Evolutionary conservation across 257 asterid genomes (phyloP), one percentile per base, ranked within the genome.

Genomic region (Perilla frutescens): DNA sequence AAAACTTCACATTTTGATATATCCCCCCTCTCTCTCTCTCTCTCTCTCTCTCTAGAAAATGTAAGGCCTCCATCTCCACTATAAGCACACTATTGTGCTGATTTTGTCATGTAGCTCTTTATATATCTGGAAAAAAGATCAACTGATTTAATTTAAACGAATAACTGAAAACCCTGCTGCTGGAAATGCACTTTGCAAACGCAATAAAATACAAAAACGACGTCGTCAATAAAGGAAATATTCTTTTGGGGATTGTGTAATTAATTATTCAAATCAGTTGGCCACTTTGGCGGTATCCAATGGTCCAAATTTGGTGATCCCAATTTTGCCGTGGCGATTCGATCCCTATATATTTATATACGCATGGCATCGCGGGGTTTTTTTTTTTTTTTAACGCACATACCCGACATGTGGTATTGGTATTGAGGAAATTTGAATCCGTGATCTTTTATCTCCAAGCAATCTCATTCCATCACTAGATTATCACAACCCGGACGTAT

Each of bases 31-130:
- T 20, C 26, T 20, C 26, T 20, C 26, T 20, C 26, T 20, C 26
- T 20, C 26, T 20, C 26, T n/a, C n/a, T n/a, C n/a, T n/a, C n/a
- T n/a, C n/a, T n/a, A n/a, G n/a, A n/a, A n/a, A n/a, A n/a, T n/a
- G 37, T 4, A 34, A 34, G 43, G 76, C 80, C 73, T 69, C 80
- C 70, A 36, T 74, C 73, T 63, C 77, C 83, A 79, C 77, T 74
- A 57, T 4, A 20, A 20, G 26, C 26, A 47, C 56, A 59, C 45
- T 60, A 15, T 26, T 68, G 40, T 50, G 3, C 8, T 7, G 37
- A 20, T 73, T 58, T 71, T 75, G 78, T 75, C 77, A 0, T 55
- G 14, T 63, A 6, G 54, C 72, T 20, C 78, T 71, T 76, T 66
- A 76, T 20, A 71, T 59, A 68, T 58, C 37, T 32, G 61, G 31